These are phyloP conservation scores for Dictyostelium firmibasis DNA, from an alignment of 78 protist species.

Conservation along the genomic window DNA sequence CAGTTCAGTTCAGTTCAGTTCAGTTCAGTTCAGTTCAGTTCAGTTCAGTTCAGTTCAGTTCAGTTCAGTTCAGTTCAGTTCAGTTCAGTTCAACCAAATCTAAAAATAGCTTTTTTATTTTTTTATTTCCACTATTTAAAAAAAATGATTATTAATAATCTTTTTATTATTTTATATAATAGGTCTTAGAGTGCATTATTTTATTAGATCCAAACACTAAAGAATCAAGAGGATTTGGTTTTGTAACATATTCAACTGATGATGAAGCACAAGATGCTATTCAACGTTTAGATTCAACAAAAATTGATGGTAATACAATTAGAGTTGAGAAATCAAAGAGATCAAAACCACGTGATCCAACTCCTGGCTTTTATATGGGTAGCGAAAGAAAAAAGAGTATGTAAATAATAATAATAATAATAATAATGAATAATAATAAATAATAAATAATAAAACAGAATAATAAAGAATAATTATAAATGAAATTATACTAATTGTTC, in stretches of 20 bases:
- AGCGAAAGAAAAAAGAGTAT: constrained; percentile 35
- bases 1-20: too few species aligned
- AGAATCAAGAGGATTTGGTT: constrained; percentile 64
- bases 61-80: too few species aligned
- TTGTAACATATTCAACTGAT: constrained; percentile 6
- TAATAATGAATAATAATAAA: neutral
- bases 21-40: too few species aligned
- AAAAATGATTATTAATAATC: too few species aligned
- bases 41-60: too few species aligned
- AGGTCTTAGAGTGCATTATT: constrained; percentile 41
- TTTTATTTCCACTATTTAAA: too few species aligned
- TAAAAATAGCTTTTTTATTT: too few species aligned
- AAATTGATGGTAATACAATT: constrained; percentile 51
- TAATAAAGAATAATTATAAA: too few species aligned
- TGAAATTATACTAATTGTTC: too few species aligned
- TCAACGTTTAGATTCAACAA: constrained; percentile 22
- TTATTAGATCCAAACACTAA: constrained; percentile 72
- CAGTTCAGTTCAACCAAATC: too few species aligned
- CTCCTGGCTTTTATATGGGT: constrained; percentile 76
- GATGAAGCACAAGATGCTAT: constrained; percentile 72
- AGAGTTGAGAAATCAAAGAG: constrained; percentile 61
- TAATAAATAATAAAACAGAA: too few species aligned
- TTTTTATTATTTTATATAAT: neutral
- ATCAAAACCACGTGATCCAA: constrained; percentile 66
- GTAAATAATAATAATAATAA: neutral